These are phyloP conservation scores for Bolboschoenus planiculmis DNA, from an alignment of 176 grass and related monocot genomes.

Conservation along the genomic window DNA sequence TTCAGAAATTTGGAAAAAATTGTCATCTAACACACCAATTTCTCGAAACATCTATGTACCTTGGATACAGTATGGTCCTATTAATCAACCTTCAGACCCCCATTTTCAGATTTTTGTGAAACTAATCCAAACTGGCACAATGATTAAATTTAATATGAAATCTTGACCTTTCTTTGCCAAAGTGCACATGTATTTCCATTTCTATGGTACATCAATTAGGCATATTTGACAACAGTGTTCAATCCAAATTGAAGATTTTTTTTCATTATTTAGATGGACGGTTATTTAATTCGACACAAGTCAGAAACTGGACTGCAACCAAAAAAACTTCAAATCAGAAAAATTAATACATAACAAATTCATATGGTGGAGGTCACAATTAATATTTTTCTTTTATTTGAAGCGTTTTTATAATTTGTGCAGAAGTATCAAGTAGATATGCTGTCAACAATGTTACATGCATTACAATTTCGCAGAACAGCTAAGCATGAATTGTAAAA, in stretches of 20 bases:
- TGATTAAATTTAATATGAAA: background rate
- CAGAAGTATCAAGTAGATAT: background rate
- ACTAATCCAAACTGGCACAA: background rate
- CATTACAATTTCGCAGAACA: slow-evolving; percentile 18
- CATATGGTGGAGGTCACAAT: background rate
- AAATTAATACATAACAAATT: background rate
- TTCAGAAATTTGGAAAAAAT: background rate
- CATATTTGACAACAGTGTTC: background rate
- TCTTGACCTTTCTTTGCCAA: background rate
- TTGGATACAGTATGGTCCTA: background rate
- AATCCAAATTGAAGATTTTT: background rate
- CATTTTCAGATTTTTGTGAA: background rate
- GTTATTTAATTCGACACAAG: background rate
- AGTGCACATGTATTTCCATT: background rate
- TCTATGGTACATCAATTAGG: background rate
- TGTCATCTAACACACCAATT: background rate
- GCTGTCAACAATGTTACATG: background rate
- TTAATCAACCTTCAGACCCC: background rate
- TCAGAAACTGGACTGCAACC: background rate
- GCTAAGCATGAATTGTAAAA: background rate
- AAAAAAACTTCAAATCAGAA: background rate
- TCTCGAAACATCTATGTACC: background rate
- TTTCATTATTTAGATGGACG: background rate
- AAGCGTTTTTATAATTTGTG: background rate
- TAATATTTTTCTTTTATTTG: background rate